Conservation (phyloP, 2,329 filamentous ascomycete species). For the Apiospora pterosperma region DNA sequence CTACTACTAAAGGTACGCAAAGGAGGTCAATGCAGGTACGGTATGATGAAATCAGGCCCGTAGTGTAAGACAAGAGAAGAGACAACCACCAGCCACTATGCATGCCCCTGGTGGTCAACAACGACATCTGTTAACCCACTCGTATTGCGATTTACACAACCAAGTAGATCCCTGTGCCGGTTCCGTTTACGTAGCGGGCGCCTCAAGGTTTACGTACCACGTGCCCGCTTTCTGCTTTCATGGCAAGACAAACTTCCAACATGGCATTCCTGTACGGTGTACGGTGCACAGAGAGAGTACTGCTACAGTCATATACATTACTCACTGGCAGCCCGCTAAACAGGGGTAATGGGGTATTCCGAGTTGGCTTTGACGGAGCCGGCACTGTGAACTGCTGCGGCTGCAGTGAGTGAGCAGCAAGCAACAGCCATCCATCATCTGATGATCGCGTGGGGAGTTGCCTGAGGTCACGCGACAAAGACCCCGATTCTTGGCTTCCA, state of each 20-base stretch:
- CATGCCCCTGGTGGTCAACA: too few relatives aligned
- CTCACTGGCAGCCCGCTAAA: background rate
- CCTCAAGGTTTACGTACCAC: background rate
- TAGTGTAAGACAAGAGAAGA: background rate
- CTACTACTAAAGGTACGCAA: background rate
- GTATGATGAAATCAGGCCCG: background rate
- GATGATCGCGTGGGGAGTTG: constrained; percentile 5
- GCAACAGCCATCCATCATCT: background rate
- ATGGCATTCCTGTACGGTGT: background rate
- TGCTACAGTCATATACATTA: background rate
- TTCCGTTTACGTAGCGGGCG: background rate
- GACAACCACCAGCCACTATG: background rate
- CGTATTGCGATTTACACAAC: background rate
- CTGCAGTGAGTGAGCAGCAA: background rate
- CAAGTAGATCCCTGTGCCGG: background rate
- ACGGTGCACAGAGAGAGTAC: background rate
- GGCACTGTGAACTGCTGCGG: background rate
- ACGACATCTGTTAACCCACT: background rate
- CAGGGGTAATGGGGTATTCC: background rate
- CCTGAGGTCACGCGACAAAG: constrained; percentile 5
- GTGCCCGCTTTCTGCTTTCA: background rate
- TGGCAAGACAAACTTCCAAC: background rate
- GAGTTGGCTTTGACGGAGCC: background rate
- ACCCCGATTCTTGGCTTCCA: background rate
- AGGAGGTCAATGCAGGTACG: background rate